Evolutionary conservation across 1,139 yeast genomes (phyloP), one percentile per base, ranked within the genome.

Genomic region (Magnusiomyces clavatus): DNA sequence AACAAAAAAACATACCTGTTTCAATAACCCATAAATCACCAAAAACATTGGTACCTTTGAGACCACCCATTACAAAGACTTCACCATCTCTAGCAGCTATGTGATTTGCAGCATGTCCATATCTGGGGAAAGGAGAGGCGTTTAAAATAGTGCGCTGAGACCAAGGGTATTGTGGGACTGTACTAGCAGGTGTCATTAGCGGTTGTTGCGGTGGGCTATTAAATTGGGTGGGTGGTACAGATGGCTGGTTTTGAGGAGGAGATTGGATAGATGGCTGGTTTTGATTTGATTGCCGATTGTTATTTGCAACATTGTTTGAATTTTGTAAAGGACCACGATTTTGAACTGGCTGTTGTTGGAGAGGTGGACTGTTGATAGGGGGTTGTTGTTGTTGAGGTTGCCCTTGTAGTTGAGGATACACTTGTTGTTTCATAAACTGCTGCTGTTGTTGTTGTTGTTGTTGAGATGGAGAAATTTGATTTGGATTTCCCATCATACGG

Each of bases 31-130:
- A 92, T 57, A 96, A 81, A 66, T 94, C 98, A 38, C 96, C 96
- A 69, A 86, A 88, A 1, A 90, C 97, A 24, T 90, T 82, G 50
- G 90, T 89, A 52, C 90, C 96, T 64, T 90, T 86, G 50, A 94
- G 75, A 2, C 98, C 98, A 41, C 98, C 98, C 88, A 92, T 90
- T 46, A 94, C 77, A 65, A 81, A 89, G 29, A 90, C 74, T 58
- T 88, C 95, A 54, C 89, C 87, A 56, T 83, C 83, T 16, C 73
- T 63, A 34, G 89, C 95, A 20, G 95, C 82, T 10, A 85, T 73
- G 47, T 81, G 74, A 35, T 86, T 73, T 0, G 96, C 92, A 0
- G 95, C 88, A 67, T 92, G 97, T 61, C 97, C 83, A 66, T 89
- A 89, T 47, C 97, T 78, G 6, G 98, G 97, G 63, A 92, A 89